A percentile compares a stretch with the other conserved stretches of the same genome.
Conservation (phyloP, 1,284 basidiomycete genomes). For the Flammula alnicola region DNA sequence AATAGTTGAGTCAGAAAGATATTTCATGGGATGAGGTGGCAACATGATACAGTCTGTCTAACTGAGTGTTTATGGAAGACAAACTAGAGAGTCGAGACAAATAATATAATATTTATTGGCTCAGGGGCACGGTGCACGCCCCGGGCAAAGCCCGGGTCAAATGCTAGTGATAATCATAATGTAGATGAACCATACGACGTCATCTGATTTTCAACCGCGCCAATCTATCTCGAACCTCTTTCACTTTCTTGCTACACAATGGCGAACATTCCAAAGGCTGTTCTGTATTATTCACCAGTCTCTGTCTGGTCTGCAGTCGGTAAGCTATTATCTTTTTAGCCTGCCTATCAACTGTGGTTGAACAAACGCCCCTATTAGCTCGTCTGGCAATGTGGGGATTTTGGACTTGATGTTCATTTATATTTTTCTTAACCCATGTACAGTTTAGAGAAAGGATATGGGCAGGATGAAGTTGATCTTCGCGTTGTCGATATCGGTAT, state of each 20-base stretch:
- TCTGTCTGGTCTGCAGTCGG: slow-evolving; percentile 69
- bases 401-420: not conserved
- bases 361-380: slow-evolving; percentile 35
- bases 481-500: slow-evolving; percentile 66
- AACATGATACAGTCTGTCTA: too few relatives aligned
- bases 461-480: slow-evolving; percentile 66
- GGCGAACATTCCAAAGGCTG: slow-evolving; percentile 56
- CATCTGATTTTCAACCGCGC: slow-evolving; percentile 25
- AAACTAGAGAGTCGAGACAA: too few relatives aligned
- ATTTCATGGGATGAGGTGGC: too few relatives aligned
- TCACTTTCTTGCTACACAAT: slow-evolving; percentile 26
- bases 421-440: too few relatives aligned
- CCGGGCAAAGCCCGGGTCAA: too few relatives aligned
- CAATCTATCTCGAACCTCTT: slow-evolving; percentile 7
- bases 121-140: too few relatives aligned
- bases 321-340: slow-evolving; percentile 35
- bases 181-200: slow-evolving; percentile 18
- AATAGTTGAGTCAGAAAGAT: too few relatives aligned
- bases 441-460: slow-evolving; percentile 78
- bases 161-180: too few relatives aligned
- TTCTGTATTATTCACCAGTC: slow-evolving; percentile 57
- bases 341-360: slow-evolving; percentile 3
- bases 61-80: too few relatives aligned
- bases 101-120: too few relatives aligned
- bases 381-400: slow-evolving; percentile 50